Evolutionary conservation across 2,329 filamentous ascomycete genomes (phyloP).

Genomic region (Paecilomyces dactylethromorphus): DNA sequence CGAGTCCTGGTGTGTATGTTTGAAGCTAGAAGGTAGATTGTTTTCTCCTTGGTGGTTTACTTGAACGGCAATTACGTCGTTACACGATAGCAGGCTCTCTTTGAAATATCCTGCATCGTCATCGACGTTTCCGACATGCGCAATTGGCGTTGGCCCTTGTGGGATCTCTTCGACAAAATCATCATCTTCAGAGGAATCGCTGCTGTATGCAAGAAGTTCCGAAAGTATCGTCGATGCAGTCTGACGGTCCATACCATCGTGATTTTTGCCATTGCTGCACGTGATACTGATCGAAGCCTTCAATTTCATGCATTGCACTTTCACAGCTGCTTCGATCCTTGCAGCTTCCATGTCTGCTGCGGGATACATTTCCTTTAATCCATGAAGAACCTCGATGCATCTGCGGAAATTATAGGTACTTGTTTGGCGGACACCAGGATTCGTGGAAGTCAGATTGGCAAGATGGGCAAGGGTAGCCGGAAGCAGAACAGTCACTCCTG

Average conservation of each 20-base stretch:
- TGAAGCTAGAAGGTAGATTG: background rate
- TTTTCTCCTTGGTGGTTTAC: background rate
- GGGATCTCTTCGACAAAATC: background rate
- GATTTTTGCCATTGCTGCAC: conserved; percentile 1
- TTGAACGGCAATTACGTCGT: background rate
- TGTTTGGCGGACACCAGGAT: conserved; percentile 60
- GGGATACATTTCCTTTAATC: conserved; percentile 75
- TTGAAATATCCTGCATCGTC: background rate
- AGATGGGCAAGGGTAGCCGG: conserved; percentile 86
- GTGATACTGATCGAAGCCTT: conserved; percentile 26
- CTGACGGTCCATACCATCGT: background rate
- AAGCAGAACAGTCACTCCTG: conserved; percentile 76
- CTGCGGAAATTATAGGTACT: conserved; percentile 72
- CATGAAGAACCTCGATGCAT: conserved; percentile 80
- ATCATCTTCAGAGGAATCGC: conserved; percentile 3
- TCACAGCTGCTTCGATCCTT: conserved; percentile 28
- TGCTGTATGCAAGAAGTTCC: background rate
- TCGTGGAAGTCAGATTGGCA: conserved; percentile 73
- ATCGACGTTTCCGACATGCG: background rate
- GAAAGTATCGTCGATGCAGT: background rate
- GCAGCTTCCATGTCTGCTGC: conserved; percentile 67
- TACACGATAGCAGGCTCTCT: background rate
- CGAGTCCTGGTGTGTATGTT: background rate
- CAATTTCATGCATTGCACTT: conserved; percentile 20
- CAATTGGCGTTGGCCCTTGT: background rate